Evolutionary conservation across 148 eudicot genomes (phyloP).

Genomic region (Cornus kousa): DNA sequence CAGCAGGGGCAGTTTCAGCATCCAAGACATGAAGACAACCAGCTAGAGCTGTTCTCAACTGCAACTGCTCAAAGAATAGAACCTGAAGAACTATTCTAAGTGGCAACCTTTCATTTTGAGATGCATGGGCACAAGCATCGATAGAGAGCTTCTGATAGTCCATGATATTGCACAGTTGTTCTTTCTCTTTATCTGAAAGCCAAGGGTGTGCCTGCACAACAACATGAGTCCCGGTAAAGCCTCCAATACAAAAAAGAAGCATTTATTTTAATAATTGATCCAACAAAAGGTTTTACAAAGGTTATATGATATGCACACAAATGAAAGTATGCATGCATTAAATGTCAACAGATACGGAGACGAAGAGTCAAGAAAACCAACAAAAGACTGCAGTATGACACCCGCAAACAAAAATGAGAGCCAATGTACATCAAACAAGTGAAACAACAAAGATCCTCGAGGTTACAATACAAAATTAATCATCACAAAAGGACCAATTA

Average conservation of each 20-base stretch:
- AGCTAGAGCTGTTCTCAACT: slow-evolving; percentile 67
- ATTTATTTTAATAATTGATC: no score
- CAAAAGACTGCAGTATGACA: neutral
- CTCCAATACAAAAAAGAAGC: neutral
- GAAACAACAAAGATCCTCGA: no score
- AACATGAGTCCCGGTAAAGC: neutral
- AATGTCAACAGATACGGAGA: neutral
- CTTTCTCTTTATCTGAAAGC: slow-evolving; percentile 78
- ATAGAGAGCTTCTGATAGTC: slow-evolving; percentile 87
- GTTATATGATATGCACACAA: neutral
- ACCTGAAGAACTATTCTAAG: slow-evolving; percentile 84
- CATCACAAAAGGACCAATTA: no score
- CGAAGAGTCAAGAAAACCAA: neutral
- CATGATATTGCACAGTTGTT: slow-evolving; percentile 74
- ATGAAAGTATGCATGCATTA: neutral
- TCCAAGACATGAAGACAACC: slow-evolving; percentile 56
- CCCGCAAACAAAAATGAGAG: no score
- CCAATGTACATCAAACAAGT: no score
- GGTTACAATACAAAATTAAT: no score
- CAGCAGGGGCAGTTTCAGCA: slow-evolving; percentile 42
- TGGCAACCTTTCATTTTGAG: slow-evolving; percentile 86
- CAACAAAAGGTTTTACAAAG: neutral
- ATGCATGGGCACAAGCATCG: slow-evolving; percentile 97
- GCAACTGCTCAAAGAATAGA: slow-evolving; percentile 90
- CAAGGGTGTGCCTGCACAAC: slow-evolving; percentile 82